Conservation (phyloP, 2,329 filamentous ascomycete genomes). For the Metarhizium rileyi region DNA sequence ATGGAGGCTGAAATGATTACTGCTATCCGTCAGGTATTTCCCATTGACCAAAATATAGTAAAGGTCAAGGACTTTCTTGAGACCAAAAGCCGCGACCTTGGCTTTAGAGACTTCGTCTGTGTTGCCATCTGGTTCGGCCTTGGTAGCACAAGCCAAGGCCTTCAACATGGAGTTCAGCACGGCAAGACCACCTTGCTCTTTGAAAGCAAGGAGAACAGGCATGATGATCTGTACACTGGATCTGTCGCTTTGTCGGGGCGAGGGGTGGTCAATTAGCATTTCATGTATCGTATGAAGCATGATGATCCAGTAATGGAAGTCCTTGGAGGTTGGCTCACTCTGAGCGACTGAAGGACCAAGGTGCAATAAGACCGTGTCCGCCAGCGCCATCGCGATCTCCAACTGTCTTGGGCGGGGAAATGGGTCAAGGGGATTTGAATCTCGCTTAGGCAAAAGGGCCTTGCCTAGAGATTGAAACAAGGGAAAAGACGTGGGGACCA, state of each 20-base stretch:
- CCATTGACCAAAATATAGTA: conserved; percentile 67
- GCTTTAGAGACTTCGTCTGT: conserved; percentile 34
- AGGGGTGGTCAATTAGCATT: conserved; percentile 61
- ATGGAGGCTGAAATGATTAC: conserved; percentile 41
- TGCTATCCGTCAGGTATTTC: conserved; percentile 72
- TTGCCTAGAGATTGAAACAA: conserved; percentile 83
- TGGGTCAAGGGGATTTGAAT: conserved; percentile 44
- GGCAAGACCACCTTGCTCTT: conserved; percentile 66
- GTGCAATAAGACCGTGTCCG: conserved; percentile 59
- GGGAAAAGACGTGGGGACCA: conserved; percentile 70
- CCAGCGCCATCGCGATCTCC: conserved; percentile 55
- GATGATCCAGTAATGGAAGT: conserved; percentile 74
- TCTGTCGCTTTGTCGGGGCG: conserved; percentile 37
- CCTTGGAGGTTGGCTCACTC: conserved; percentile 43
- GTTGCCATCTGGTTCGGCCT: conserved; percentile 28
- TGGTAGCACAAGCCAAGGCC: conserved; percentile 41
- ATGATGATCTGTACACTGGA: conserved; percentile 50
- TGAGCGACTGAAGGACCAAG: conserved; percentile 40
- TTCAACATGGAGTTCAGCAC: conserved; percentile 63
- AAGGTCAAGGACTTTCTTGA: conserved; percentile 78
- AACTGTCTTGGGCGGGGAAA: conserved; percentile 45
- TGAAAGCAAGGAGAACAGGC: conserved; percentile 78
- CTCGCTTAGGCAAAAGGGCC: conserved; percentile 65
- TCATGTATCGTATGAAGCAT: conserved; percentile 70
- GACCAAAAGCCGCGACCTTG: conserved; percentile 44